Evolutionary conservation across 2,329 filamentous ascomycete species (phyloP).

Genomic region (Stagonosporopsis cucurbitacearum): DNA sequence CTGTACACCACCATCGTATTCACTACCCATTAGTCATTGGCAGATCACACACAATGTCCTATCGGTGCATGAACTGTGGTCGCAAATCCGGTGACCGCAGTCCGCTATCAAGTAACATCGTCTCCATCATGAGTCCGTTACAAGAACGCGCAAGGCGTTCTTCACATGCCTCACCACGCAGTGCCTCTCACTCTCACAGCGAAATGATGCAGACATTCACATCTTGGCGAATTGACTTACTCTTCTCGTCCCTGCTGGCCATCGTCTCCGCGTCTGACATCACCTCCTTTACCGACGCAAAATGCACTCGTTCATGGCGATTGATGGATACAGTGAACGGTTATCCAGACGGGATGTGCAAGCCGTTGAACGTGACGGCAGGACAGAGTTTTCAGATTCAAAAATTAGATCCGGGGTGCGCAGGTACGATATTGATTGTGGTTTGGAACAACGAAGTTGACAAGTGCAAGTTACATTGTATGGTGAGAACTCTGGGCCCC

Average conservation of each 20-base stretch:
- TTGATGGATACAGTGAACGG: slow-evolving; percentile 24
- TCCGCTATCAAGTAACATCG: neutral
- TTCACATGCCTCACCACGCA: neutral
- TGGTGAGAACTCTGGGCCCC: slow-evolving; percentile 20
- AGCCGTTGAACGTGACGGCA: slow-evolving; percentile 18
- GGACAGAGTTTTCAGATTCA: slow-evolving; percentile 34
- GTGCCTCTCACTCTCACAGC: neutral
- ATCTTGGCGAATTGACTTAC: neutral
- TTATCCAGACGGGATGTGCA: slow-evolving; percentile 28
- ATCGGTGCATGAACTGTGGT: neutral
- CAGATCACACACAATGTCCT: neutral
- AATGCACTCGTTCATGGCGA: slow-evolving; percentile 21
- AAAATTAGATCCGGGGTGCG: slow-evolving; percentile 34
- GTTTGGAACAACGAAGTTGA: slow-evolving; percentile 1
- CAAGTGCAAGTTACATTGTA: slow-evolving; percentile 33
- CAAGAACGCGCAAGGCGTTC: neutral
- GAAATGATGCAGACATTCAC: neutral
- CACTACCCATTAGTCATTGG: neutral
- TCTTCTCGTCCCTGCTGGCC: neutral
- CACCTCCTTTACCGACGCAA: slow-evolving; percentile 20
- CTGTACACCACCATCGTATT: neutral
- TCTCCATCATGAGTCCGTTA: neutral
- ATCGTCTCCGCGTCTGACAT: slow-evolving; percentile 18
- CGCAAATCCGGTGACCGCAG: neutral
- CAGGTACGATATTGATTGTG: slow-evolving; percentile 17